Percentiles rank a stretch among this genome's conserved stretches.
phyloP scores from a whole-genome alignment of 352 stramenopile species.

The Globisporangium iwayamae region DNA sequence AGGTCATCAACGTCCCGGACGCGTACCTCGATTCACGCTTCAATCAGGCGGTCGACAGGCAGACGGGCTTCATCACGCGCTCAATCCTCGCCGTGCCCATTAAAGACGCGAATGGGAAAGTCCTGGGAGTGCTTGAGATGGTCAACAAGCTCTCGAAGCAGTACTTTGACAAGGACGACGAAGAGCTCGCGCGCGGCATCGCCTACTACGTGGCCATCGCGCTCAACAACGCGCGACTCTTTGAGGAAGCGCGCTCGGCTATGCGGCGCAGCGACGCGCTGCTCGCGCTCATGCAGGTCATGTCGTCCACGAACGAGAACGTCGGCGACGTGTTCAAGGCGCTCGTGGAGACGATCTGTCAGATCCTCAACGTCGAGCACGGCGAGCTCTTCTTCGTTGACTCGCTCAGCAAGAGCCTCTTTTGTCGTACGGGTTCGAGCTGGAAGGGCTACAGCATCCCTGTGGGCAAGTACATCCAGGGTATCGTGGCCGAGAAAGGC shows the following conservation, averaged over 20 bases:
- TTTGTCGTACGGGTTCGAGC: constrained; percentile 57
- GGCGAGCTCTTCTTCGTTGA: constrained; percentile 80
- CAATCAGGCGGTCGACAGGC: constrained; percentile 54
- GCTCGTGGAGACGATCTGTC: constrained; percentile 38
- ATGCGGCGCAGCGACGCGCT: constrained; percentile 65
- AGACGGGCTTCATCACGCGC: constrained; percentile 64
- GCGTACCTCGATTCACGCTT: constrained; percentile 64
- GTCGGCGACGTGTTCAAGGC: constrained; percentile 42
- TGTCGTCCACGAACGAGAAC: constrained; percentile 47
- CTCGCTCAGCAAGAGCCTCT: constrained; percentile 60
- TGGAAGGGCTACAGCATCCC: constrained; percentile 72
- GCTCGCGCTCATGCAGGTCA: constrained; percentile 53
- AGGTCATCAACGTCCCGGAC: constrained; percentile 78
- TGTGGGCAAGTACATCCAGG: constrained; percentile 64
- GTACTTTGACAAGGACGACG: constrained; percentile 72
- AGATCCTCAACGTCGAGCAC: constrained; percentile 58
- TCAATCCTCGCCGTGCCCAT: constrained; percentile 81
- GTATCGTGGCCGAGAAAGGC: constrained; percentile 58
- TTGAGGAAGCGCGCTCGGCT: constrained; percentile 50
- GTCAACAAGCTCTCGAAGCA: constrained; percentile 62
- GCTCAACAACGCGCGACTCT: constrained; percentile 61
- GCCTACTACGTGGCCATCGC: constrained; percentile 66
- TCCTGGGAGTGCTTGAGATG: constrained; percentile 69
- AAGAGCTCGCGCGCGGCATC: constrained; percentile 58
- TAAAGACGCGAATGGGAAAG: constrained; percentile 56